These are phyloP conservation scores for Debaryomyces coudertii DNA, from an alignment of 1,139 yeast species.

Conservation along the genomic window DNA sequence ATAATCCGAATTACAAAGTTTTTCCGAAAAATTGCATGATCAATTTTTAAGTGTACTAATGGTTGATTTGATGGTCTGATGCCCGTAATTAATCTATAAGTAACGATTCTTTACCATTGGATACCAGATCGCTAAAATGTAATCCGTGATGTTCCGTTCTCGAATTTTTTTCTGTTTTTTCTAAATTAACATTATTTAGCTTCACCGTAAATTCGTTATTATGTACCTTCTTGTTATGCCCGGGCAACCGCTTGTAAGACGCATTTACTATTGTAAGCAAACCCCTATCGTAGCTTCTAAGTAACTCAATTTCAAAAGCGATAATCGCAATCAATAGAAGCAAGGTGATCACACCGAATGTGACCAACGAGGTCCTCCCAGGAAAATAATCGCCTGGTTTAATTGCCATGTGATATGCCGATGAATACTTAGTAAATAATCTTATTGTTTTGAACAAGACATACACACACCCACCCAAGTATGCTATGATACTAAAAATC, in stretches of 20 bases:
- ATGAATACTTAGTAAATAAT: conserved; percentile 47
- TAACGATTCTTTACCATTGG: conserved; percentile 10
- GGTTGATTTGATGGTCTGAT: not conserved
- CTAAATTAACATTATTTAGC: not conserved
- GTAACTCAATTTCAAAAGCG: conserved; percentile 37
- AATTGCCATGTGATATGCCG: conserved; percentile 25
- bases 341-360: conserved; percentile 52
- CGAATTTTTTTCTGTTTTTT: not conserved
- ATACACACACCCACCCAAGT: conserved; percentile 50
- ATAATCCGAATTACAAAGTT: conserved; percentile 1
- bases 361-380: conserved; percentile 50
- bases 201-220: not conserved
- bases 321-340: conserved; percentile 43
- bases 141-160: conserved; percentile 1
- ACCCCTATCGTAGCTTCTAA: conserved; percentile 45
- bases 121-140: not conserved
- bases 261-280: conserved; percentile 34
- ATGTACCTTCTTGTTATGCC: conserved; percentile 9
- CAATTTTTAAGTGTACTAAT: not conserved
- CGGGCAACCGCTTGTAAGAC: conserved; percentile 27
- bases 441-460: conserved; percentile 54
- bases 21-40: conserved; percentile 2
- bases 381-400: conserved; percentile 45
- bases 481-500: conserved; percentile 32
- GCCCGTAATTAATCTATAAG: conserved; percentile 9